Evolutionary conservation across 192 early-diverging fungal species (phyloP).

Genomic region (Geranomyces michiganensis): DNA sequence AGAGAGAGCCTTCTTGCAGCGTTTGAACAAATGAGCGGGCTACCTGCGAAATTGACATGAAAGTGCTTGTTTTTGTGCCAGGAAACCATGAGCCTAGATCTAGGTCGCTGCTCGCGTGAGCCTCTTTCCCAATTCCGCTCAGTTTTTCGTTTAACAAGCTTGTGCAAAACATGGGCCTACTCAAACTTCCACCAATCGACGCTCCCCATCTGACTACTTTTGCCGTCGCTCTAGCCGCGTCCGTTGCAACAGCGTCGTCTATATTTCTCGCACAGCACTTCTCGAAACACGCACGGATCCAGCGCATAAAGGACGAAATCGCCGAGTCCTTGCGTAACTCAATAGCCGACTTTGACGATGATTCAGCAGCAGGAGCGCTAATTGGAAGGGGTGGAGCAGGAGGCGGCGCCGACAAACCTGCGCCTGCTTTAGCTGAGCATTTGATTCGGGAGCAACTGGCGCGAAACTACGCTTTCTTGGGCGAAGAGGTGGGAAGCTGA

Average conservation of each 20-base stretch:
- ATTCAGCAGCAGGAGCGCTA: not conserved
- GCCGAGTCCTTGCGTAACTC: not conserved
- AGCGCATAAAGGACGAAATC: slow-evolving; percentile 21
- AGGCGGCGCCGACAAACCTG: not conserved
- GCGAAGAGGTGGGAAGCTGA: slow-evolving; percentile 56
- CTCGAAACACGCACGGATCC: slow-evolving; percentile 12
- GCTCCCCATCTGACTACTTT: not conserved
- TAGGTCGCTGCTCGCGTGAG: no score
- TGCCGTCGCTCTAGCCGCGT: slow-evolving; percentile 24
- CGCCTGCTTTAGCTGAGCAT: slow-evolving; percentile 53
- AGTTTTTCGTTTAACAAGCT: no score
- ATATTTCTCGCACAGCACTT: slow-evolving; percentile 21
- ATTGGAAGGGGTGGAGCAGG: not conserved
- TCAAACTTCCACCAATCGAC: not conserved
- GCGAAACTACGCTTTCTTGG: slow-evolving; percentile 86
- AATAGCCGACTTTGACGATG: not conserved
- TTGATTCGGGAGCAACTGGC: slow-evolving; percentile 84
- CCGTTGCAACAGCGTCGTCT: slow-evolving; percentile 18
- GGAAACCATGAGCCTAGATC: no score
- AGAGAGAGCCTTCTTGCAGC: no score
- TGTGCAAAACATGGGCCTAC: not conserved
- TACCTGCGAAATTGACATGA: no score
- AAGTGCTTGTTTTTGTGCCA: no score
- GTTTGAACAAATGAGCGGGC: no score
- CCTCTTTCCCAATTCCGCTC: no score